phyloP scores from a whole-genome alignment of 108 stramenopile genomes.

The Poteriospumella lacustris region DNA sequence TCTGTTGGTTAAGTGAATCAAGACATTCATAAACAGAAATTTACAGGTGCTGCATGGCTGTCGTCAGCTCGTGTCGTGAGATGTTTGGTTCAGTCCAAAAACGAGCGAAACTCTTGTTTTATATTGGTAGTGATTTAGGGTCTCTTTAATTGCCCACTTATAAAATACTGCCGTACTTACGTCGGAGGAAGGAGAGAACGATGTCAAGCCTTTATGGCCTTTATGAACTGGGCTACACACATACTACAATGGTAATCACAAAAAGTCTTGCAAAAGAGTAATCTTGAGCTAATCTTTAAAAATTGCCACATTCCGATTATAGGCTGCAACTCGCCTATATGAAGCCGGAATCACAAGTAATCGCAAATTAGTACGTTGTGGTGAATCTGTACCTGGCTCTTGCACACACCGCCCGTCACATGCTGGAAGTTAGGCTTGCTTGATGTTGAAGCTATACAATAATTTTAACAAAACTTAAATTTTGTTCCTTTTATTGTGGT shows the following conservation, averaged over 20 bases:
- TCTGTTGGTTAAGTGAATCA: no score
- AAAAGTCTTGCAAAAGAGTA: no score
- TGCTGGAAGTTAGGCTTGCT: constrained; percentile 20
- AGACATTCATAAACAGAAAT: no score
- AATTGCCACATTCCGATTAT: not conserved
- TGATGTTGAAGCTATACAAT: no score
- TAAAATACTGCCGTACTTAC: not conserved
- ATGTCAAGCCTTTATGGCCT: no score
- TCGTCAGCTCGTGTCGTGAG: constrained; percentile 2
- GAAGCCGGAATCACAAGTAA: constrained; percentile 38
- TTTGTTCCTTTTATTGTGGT: no score
- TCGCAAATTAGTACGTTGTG: constrained; percentile 33
- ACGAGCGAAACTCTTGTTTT: not conserved
- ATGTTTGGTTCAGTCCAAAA: not conserved
- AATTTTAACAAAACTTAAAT: no score
- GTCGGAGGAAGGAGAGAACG: not conserved
- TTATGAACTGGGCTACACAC: no score
- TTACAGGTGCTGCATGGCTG: no score
- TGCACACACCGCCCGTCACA: constrained; percentile 37
- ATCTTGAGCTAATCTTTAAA: not conserved
- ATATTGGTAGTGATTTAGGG: not conserved
- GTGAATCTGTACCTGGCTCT: constrained; percentile 32
- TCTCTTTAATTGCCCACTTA: not conserved
- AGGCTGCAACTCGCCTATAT: constrained; percentile 33
- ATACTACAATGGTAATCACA: no score